Base-by-base conservation (phyloP, 1,284 basidiomycete species). In the Ceratobasidium sp. region DNA sequence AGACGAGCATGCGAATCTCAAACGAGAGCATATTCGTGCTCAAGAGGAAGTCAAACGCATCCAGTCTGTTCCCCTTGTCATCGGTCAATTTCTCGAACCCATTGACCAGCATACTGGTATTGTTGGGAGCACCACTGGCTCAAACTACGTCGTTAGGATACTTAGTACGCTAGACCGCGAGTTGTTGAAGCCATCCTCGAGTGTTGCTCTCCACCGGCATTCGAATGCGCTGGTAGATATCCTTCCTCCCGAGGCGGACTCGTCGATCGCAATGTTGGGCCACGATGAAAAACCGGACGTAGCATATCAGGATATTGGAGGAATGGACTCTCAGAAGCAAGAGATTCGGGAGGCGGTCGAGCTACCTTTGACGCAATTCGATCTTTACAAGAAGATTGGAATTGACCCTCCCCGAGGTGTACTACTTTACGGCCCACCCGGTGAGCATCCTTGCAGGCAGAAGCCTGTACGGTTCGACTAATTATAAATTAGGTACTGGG, bases 1-100 rank as follows among this genome's bases (percentile, higher is more conserved):
- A 84, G 98, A 99, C 83, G 98, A 99, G 86, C 97, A 99, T 84
- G 94, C 95, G 39, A 99, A 99, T 85, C 90, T 99, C 79, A 98
- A 99, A 85, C 93, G 97, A 78, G 98, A 99, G 87, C 93, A 99
- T 78, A 94, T 99, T 81, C 94, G 98, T 79, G 98, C 98, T 0
- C 97, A 99, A 84, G 98, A 99, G 86, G 98, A 99, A 88, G 98
- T 99, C 83, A 99, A 99, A 87, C 94, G 98, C 77, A 99, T 99
- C 84, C 97, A 99, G 87, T 96, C 95, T 68, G 98, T 99, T 3
- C 98, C 98, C 0, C 92, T 99, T n/a, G 98, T 99, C 83, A 99
- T 99, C 83, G 98, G 98, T 71, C 98, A 99, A 85, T 99, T 99
- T 89, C 91, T 99, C 60, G 98, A 99, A 86, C 95, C 98, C 76